Base-by-base conservation (phyloP, 495 filamentous ascomycete genomes). In the Xylaria acuta region DNA sequence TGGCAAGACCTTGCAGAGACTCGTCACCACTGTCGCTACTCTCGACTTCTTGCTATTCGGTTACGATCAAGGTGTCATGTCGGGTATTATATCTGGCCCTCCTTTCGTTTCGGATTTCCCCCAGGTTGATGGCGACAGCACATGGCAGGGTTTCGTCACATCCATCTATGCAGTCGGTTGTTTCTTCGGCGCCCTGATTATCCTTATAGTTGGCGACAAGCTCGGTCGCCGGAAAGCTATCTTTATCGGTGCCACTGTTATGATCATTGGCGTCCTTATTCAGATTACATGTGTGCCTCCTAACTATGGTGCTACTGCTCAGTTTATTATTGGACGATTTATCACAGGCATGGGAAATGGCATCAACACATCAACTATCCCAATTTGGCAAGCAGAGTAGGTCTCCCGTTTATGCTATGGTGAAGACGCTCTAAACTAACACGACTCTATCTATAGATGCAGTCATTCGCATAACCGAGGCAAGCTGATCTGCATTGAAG, bases 401-500 rank as follows among this genome's bases (percentile, higher is more conserved):
- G 87, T 86, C 16, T 84, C 81, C 18, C 79, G 88, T 38, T 83
- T 53, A 90, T 11, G 3, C 27, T 14, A 5, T 36, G 20, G 14
- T 25, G 20, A 5, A 59, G 5, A 25, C 12, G 1, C 20, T 38
- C 18, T 54, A 43, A 62, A 69, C 71, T 75, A 41, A 77, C 74
- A 12, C 22, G 9, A 54, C 16, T 8, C 14, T 73, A 64, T 70
- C n/a, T 74, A 75, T n/a, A 88, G 90, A 78, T 90, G 90, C 76
- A 89, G 88, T 41, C 87, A 87, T 69, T 88, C 91, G 0, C 88
- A 84, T 73, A 93, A 93, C 79, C 85, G 92, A 79, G 92, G 92
- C 75, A 84, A 92, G 6, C 80, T 93, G 56, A 93, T 94, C 75
- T 93, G 91, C 80, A 92, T 93, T 59, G 91, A 93, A 76, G 92